phyloP scores from a whole-genome alignment of 2,329 filamentous ascomycete species.

The Cordyceps militaris region DNA sequence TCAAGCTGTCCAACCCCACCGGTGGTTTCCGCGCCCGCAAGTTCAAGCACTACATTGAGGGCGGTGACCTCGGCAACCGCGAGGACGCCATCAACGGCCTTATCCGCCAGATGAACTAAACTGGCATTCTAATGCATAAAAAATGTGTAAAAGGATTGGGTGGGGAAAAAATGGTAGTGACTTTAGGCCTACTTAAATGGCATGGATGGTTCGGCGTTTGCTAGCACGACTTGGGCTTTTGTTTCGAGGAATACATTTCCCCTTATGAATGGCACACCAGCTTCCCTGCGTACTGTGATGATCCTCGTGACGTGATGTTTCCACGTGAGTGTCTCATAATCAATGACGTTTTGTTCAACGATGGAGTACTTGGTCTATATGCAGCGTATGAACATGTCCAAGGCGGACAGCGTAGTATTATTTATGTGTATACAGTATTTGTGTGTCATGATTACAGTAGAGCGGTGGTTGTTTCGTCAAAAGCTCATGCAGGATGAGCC shows the following conservation, averaged over 20 bases:
- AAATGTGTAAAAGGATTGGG: slow-evolving; percentile 23
- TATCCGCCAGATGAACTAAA: slow-evolving; percentile 97
- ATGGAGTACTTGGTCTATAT: background rate
- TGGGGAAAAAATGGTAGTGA: slow-evolving; percentile 9
- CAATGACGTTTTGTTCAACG: too few species aligned
- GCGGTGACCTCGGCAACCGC: slow-evolving; percentile 96
- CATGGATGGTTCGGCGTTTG: slow-evolving; percentile 30
- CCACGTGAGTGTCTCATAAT: slow-evolving; percentile 2
- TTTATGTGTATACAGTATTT: background rate
- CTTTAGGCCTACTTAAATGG: slow-evolving; percentile 8
- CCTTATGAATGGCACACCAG: slow-evolving; percentile 34
- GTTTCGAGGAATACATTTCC: slow-evolving; percentile 30
- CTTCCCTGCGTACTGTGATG: slow-evolving; percentile 24
- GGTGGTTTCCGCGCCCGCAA: slow-evolving; percentile 95
- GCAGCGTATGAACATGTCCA: background rate
- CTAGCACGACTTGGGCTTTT: slow-evolving; percentile 30
- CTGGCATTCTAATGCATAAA: slow-evolving; percentile 23
- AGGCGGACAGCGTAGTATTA: background rate
- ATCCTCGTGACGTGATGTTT: slow-evolving; percentile 1
- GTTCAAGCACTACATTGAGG: slow-evolving; percentile 99
- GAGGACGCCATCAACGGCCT: slow-evolving; percentile 97
- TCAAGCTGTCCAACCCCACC: slow-evolving; percentile 98
- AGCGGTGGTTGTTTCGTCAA: background rate
- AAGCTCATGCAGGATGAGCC: background rate
- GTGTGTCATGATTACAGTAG: slow-evolving; percentile 4